Conservation (phyloP, 768 basidiomycete species). For the Mycena latifolia region DNA sequence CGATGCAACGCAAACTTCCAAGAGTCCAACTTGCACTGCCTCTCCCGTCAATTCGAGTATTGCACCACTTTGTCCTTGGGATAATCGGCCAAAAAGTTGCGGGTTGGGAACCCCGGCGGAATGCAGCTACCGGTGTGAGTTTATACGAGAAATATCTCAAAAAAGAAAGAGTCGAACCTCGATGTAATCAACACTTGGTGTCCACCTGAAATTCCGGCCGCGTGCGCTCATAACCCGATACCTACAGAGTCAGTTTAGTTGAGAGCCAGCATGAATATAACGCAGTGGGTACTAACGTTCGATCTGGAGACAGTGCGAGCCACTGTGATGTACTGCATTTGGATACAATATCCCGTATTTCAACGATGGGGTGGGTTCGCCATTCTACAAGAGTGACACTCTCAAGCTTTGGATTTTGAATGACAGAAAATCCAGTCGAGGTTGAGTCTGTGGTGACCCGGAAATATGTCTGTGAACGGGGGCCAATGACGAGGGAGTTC, state of each 20-base stretch:
- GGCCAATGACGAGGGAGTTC: slow-evolving; percentile 52
- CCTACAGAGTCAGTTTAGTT: background rate
- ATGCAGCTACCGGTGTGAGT: background rate
- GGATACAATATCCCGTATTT: slow-evolving; percentile 46
- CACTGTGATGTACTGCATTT: slow-evolving; percentile 51
- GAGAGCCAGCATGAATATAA: background rate
- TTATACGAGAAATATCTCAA: too few relatives aligned
- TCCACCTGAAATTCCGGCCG: slow-evolving; percentile 19
- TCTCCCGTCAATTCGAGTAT: slow-evolving; percentile 22
- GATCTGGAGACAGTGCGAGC: slow-evolving; percentile 51
- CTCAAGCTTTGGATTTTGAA: slow-evolving; percentile 48
- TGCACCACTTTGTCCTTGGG: slow-evolving; percentile 6
- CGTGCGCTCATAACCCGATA: slow-evolving; percentile 23
- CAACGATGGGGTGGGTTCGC: slow-evolving; percentile 45
- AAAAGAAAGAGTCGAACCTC: background rate
- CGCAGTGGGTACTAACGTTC: slow-evolving; percentile 41
- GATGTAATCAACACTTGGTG: slow-evolving; percentile 19
- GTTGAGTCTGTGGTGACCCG: too few relatives aligned
- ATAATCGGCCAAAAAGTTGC: slow-evolving; percentile 22
- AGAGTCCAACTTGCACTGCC: slow-evolving; percentile 19
- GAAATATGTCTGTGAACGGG: slow-evolving; percentile 49
- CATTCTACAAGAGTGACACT: slow-evolving; percentile 54
- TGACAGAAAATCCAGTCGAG: slow-evolving; percentile 47
- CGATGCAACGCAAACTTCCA: slow-evolving; percentile 23
- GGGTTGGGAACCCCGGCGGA: slow-evolving; percentile 17